Percentiles rank a stretch among this genome's conserved stretches.
Evolutionary conservation across 192 early-diverging fungal species (phyloP).

Genomic region (Endogone sp.): DNA sequence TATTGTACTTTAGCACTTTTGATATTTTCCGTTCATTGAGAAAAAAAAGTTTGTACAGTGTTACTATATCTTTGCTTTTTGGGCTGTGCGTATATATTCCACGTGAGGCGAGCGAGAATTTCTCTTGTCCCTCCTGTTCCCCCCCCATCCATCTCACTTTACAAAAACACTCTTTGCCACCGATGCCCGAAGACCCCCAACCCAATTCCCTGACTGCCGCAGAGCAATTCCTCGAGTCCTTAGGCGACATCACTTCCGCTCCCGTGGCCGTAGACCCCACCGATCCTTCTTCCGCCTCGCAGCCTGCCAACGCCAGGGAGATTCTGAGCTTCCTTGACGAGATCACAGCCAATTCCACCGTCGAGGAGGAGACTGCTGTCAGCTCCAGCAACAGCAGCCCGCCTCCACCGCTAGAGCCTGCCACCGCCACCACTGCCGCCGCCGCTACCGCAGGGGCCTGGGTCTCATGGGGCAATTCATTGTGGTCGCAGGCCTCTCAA

Average conservation of each 20-base stretch:
- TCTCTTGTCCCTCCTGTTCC: too few species aligned
- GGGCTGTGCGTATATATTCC: too few species aligned
- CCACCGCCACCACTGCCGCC: slow-evolving; percentile 24
- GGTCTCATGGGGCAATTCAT: slow-evolving; percentile 39
- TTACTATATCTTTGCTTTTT: too few species aligned
- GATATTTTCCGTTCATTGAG: too few species aligned
- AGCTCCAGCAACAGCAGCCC: slow-evolving; percentile 14
- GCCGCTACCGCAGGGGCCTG: slow-evolving; percentile 16
- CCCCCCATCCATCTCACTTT: too few species aligned
- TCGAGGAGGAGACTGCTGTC: slow-evolving; percentile 1
- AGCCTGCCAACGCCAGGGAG: slow-evolving; percentile 22
- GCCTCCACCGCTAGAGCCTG: slow-evolving; percentile 11
- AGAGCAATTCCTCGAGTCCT: slow-evolving; percentile 30
- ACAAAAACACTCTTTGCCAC: background rate
- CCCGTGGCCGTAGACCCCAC: slow-evolving; percentile 4
- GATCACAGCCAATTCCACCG: slow-evolving; percentile 9
- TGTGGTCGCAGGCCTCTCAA: slow-evolving; percentile 49
- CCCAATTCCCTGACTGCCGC: slow-evolving; percentile 17
- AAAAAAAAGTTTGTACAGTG: too few species aligned
- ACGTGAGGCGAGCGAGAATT: too few species aligned
- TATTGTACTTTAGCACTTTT: too few species aligned
- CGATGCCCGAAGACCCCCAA: background rate
- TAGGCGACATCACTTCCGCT: slow-evolving; percentile 23
- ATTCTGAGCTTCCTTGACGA: slow-evolving; percentile 33
- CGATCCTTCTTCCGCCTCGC: background rate